A percentile compares a stretch with the other conserved stretches of the same genome.
Conservation (phyloP, 345 rosid species). For the Barbarea vulgaris region DNA sequence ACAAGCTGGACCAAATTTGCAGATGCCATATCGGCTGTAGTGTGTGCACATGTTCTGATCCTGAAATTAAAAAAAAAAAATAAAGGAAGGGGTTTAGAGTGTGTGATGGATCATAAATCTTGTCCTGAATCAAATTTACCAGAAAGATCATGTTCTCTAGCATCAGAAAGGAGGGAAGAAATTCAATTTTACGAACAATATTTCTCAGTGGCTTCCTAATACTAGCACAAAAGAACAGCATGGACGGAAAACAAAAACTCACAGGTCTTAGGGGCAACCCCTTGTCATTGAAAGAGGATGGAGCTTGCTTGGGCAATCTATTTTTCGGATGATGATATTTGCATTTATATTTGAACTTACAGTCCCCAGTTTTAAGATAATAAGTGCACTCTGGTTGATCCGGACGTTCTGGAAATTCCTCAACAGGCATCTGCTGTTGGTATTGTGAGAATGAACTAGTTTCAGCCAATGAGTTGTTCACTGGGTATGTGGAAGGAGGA, state of each 20-base stretch:
- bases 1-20: slow-evolving; percentile 98
- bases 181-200: background rate
- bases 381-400: slow-evolving; percentile 90
- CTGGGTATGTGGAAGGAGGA: slow-evolving; percentile 56
- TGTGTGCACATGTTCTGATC: slow-evolving; percentile 74
- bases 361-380: slow-evolving; percentile 88
- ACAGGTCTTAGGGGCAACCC: slow-evolving; percentile 99
- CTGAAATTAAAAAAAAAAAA: slow-evolving; percentile 45
- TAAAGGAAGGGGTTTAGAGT: background rate
- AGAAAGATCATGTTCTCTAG: slow-evolving; percentile 11
- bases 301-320: slow-evolving; percentile 52
- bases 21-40: slow-evolving; percentile 93
- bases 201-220: slow-evolving; percentile 10
- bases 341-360: slow-evolving; percentile 90
- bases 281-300: slow-evolving; percentile 74
- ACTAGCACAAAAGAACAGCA: background rate
- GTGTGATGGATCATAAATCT: background rate
- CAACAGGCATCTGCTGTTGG: slow-evolving; percentile 57
- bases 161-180: slow-evolving; percentile 8
- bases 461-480: slow-evolving; percentile 49
- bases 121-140: background rate
- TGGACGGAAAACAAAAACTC: slow-evolving; percentile 42
- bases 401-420: slow-evolving; percentile 93
- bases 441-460: slow-evolving; percentile 52
- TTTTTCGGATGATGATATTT: slow-evolving; percentile 91